phyloP scores from a whole-genome alignment of 2,329 filamentous ascomycete genomes.

The Colletotrichum coccodes region DNA sequence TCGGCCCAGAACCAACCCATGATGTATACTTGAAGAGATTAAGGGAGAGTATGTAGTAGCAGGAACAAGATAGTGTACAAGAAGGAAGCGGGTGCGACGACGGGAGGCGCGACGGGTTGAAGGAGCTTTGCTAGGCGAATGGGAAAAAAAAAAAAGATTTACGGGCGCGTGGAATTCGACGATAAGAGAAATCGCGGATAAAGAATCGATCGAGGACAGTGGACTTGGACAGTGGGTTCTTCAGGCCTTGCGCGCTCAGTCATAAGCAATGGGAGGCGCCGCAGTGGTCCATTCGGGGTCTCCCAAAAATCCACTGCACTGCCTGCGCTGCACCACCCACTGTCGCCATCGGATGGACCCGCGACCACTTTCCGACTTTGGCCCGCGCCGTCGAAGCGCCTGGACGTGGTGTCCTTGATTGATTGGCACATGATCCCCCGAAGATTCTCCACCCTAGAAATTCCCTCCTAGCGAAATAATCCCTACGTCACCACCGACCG shows the following conservation, averaged over 20 bases:
- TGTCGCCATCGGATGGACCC: slow-evolving; percentile 22
- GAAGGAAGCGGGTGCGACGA: background rate
- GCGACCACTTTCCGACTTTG: slow-evolving; percentile 9
- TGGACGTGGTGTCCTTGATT: slow-evolving; percentile 8
- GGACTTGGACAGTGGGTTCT: background rate
- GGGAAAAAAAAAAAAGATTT: slow-evolving; percentile 28
- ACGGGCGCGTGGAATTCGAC: slow-evolving; percentile 1
- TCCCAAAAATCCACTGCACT: background rate
- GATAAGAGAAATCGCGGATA: slow-evolving; percentile 18
- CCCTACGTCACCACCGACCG: slow-evolving; percentile 42
- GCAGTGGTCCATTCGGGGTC: slow-evolving; percentile 7
- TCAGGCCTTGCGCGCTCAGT: background rate
- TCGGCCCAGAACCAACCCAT: slow-evolving; percentile 77
- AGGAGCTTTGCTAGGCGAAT: background rate
- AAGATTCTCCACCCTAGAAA: slow-evolving; percentile 37
- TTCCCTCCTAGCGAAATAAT: background rate
- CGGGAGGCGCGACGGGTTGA: background rate
- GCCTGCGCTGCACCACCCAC: background rate
- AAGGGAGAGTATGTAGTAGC: background rate
- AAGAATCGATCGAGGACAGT: slow-evolving; percentile 4
- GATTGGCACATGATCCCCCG: slow-evolving; percentile 18
- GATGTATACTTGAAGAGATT: slow-evolving; percentile 19
- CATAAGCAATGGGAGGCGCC: background rate
- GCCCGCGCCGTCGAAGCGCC: background rate
- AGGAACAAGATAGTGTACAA: slow-evolving; percentile 9